phyloP scores from a whole-genome alignment of 306 rosid genomes.

The Trichosanthes cucumerina region DNA sequence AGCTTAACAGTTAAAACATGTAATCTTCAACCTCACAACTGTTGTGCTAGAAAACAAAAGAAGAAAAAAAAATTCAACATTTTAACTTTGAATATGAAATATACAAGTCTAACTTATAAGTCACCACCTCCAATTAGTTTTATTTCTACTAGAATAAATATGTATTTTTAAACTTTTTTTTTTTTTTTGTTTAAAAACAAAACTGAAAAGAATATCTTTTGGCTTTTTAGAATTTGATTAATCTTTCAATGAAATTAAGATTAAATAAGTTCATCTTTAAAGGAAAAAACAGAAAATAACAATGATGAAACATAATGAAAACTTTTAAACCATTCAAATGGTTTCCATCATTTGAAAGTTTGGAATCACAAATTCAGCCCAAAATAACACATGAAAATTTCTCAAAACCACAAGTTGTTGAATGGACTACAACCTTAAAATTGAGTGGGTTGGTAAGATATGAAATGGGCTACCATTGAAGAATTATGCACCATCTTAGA shows the following conservation, averaged over 20 bases:
- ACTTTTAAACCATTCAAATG: not conserved
- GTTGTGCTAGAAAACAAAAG: no score
- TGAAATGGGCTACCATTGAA: not conserved
- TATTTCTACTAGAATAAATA: no score
- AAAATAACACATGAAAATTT: not conserved
- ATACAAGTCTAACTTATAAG: no score
- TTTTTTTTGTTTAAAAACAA: no score
- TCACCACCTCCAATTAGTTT: no score
- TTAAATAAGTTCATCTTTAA: not conserved
- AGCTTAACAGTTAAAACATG: no score
- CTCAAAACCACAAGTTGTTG: not conserved
- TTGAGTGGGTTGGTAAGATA: constrained; percentile 7
- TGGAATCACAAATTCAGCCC: not conserved
- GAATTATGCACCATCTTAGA: not conserved
- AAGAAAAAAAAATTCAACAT: no score
- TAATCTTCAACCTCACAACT: no score
- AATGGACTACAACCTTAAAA: not conserved
- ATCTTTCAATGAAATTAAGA: not conserved
- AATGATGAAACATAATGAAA: not conserved
- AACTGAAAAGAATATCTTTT: not conserved
- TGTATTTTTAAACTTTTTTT: no score
- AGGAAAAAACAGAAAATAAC: not conserved
- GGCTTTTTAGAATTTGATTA: not conserved
- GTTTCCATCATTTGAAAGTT: not conserved
- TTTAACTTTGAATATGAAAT: no score